Evolutionary conservation across 129 eudicot genomes (phyloP), one percentile per base, ranked within the genome.

Genomic region (Flaveria sonorensis): DNA sequence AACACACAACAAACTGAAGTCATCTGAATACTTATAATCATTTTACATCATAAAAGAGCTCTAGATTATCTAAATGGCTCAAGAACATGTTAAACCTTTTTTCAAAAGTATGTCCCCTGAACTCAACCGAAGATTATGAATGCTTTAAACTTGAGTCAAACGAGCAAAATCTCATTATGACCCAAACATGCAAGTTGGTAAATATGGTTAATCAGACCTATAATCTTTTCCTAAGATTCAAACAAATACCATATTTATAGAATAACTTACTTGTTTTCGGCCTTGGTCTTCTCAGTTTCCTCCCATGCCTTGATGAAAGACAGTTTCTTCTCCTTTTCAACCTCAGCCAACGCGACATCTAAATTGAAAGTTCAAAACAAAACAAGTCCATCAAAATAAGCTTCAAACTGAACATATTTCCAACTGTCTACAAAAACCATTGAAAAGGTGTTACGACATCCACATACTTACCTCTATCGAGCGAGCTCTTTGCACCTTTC

Each of bases 221-320:
- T 61, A 61, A 28, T 63, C 6, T 15, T 63, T 63, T 63, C 15
- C 46, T 4, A 1, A 14, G 24, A 70, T 48, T 39, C 55, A 68
- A 68, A 68, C 28, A 18, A 18, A 66, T 7, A 39, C 16, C 28
- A 39, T 14, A 56, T 21, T 10, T 36, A 2, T 10, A 16, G 11
- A 63, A 46, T 16, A 19, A 16, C 93, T 81, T 87, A 94, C 98
- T 86, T 91, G 90, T 94, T 89, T 78, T 89, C 88, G 15, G 79
- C 93, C 86, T 89, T 94, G 55, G 87, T 30, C 61, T 87, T 87
- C 77, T 91, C 93, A 20, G 87, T 86, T 52, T 94, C 96, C 79
- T 94, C 97, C 98, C 98, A 94, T 4, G 98, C 98, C 81, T 89
- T 89, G 84, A 94, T 86, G 72, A 91, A 86, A 23, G 98, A 89